Base-by-base conservation (phyloP, 805 yeast species). In the Kuraishia piskuri region DNA sequence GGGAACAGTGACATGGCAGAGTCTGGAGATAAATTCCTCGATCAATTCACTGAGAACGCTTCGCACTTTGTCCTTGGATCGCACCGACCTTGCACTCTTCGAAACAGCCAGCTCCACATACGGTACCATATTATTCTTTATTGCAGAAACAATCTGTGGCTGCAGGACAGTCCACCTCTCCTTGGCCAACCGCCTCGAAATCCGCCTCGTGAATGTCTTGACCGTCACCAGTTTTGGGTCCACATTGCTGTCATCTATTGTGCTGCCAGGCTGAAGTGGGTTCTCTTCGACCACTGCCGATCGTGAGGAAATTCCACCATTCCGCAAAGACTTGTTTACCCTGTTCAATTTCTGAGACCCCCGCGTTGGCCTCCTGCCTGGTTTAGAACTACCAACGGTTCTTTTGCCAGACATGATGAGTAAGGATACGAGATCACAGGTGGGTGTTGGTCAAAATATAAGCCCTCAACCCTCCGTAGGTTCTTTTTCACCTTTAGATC, bases 81-180 rank as follows among this genome's bases (percentile, higher is more conserved):
- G 24, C 12, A 20, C 37, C 14, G 47, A 37, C 9, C 26, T 22
- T 45, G 46, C 46, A 14, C 36, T 17, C n/a, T n/a, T 26, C n/a
- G 45, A 25, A 21, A 46, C 36, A 8, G 47, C 53, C 14, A 50
- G 22, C 20, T 36, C 45, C 9, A 36, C 53, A 22, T 21, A 40
- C 50, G 40, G 23, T n/a, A 22, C 20, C 47, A 51, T 45, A 10
- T 9, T 47, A 14, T 31, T 14, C 47, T 46, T 36, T 20, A 51
- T 19, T 22, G n/a, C 31, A 12, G 10, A 22, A 6, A 26, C 20
- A 3, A 31, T 20, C 20, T 26, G 46, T 19, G 50, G 37, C 20
- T 20, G 26, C 9, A 51, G 22, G 36, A 24, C 22, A 3, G 21
- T 40, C 53, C 53, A 51, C 37, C 22, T 17, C 50, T 25, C 24